Conservation (phyloP, 192 early-diverging fungal genomes). For the Endogone sp. region DNA sequence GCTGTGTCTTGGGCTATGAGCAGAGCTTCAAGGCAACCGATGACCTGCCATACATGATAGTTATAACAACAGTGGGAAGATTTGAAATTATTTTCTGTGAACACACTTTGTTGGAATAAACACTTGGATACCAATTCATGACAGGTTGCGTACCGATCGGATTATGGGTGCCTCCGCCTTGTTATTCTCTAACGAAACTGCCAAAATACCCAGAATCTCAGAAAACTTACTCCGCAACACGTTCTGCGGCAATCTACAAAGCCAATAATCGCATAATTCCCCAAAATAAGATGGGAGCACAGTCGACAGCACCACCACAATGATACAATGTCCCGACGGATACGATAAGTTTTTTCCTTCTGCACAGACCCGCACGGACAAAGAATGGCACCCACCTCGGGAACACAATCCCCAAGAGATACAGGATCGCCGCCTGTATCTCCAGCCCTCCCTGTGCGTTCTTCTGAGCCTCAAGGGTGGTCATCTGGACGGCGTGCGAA, state of each 20-base stretch:
- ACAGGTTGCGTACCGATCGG: constrained; percentile 49
- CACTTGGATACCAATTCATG: too few species aligned
- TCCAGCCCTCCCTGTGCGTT: constrained; percentile 28
- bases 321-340: too few species aligned
- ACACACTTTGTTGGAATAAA: too few species aligned
- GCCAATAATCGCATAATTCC: neutral
- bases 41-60: constrained; percentile 20
- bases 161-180: constrained; percentile 71
- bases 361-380: too few species aligned
- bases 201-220: constrained; percentile 59
- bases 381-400: too few species aligned
- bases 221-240: constrained; percentile 63
- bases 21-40: constrained; percentile 74
- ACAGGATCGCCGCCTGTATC: constrained; percentile 55
- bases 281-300: neutral
- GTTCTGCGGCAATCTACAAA: constrained; percentile 38
- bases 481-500: constrained; percentile 47
- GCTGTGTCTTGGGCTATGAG: constrained; percentile 74
- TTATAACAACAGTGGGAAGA: neutral
- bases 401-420: constrained; percentile 78
- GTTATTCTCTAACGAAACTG: constrained; percentile 58
- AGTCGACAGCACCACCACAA: neutral
- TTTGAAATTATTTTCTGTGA: neutral
- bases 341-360: too few species aligned
- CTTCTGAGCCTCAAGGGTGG: constrained; percentile 46